A percentile compares a stretch with the other conserved stretches of the same genome.
phyloP scores from a whole-genome alignment of 2,329 filamentous ascomycete genomes.

The Trichoderma arundinaceum region DNA sequence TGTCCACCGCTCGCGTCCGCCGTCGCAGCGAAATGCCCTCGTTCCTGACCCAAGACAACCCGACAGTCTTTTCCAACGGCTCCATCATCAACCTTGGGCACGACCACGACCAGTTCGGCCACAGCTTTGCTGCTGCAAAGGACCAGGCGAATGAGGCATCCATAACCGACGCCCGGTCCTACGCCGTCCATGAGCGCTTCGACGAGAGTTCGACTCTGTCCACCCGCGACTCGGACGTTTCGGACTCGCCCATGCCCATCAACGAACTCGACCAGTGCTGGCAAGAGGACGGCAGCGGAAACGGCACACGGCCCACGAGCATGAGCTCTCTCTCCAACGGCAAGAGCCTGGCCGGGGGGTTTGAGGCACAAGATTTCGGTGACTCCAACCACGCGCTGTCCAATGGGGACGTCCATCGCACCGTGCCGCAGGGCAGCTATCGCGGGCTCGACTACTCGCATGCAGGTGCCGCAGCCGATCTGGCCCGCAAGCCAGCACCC shows the following conservation, averaged over 20 bases:
- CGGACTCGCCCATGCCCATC: slow-evolving; percentile 52
- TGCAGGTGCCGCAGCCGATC: slow-evolving; percentile 28
- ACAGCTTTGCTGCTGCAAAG: slow-evolving; percentile 44
- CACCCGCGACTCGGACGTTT: slow-evolving; percentile 58
- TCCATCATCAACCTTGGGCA: slow-evolving; percentile 53
- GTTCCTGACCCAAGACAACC: slow-evolving; percentile 56
- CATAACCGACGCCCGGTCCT: slow-evolving; percentile 50
- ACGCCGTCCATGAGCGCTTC: slow-evolving; percentile 58
- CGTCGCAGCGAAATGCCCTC: slow-evolving; percentile 56
- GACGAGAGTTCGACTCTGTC: slow-evolving; percentile 61
- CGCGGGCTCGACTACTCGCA: slow-evolving; percentile 34
- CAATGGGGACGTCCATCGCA: slow-evolving; percentile 43
- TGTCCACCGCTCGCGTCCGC: slow-evolving; percentile 25
- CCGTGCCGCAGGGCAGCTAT: slow-evolving; percentile 34
- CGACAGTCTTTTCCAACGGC: slow-evolving; percentile 49
- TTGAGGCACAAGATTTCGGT: slow-evolving; percentile 39
- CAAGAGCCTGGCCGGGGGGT: slow-evolving; percentile 48
- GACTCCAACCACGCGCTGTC: slow-evolving; percentile 35
- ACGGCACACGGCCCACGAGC: slow-evolving; percentile 55
- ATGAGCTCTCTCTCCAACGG: slow-evolving; percentile 66
- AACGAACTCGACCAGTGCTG: slow-evolving; percentile 42
- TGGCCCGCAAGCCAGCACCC: slow-evolving; percentile 32
- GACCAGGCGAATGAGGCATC: slow-evolving; percentile 46
- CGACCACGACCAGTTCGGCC: slow-evolving; percentile 41
- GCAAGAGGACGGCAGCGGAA: slow-evolving; percentile 37